A percentile compares a stretch with the other conserved stretches of the same genome.
Evolutionary conservation across 176 grass and related monocot genomes (phyloP).

Genomic region (Eragrostis curvula): DNA sequence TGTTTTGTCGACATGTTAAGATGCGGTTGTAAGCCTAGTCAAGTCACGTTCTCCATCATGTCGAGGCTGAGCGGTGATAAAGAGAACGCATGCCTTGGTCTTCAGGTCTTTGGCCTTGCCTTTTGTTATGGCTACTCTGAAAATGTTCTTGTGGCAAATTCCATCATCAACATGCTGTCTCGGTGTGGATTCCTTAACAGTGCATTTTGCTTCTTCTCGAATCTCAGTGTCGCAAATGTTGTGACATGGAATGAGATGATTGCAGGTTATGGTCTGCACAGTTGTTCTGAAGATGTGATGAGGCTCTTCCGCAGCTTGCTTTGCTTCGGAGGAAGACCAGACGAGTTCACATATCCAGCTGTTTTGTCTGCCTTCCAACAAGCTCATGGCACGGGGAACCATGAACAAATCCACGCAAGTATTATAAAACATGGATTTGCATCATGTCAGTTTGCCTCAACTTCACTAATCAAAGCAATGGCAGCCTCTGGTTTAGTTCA

Average conservation of each 20-base stretch:
- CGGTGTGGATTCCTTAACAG: conserved; percentile 42
- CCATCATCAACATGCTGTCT: conserved; percentile 64
- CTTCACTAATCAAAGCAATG: conserved; percentile 57
- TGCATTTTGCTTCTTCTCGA: conserved; percentile 48
- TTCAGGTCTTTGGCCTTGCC: conserved; percentile 58
- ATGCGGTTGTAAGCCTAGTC: conserved; percentile 44
- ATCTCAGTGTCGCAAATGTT: conserved; percentile 35
- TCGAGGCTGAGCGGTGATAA: conserved; percentile 49
- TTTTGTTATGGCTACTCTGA: conserved; percentile 43
- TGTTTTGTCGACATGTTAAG: conserved; percentile 45
- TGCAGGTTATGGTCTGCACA: conserved; percentile 48
- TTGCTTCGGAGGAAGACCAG: conserved; percentile 26
- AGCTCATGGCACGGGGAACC: conserved; percentile 30
- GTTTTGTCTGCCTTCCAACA: conserved; percentile 45
- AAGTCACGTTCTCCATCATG: conserved; percentile 50
- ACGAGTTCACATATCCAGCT: conserved; percentile 59
- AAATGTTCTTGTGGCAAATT: conserved; percentile 53
- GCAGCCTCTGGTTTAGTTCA: conserved; percentile 36
- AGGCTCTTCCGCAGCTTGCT: conserved; percentile 51
- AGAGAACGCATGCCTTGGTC: conserved; percentile 39
- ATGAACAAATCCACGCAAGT: conserved; percentile 49
- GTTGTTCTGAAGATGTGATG: conserved; percentile 37
- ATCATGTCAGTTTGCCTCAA: conserved; percentile 52
- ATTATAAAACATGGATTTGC: conserved; percentile 55
- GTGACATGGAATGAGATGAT: conserved; percentile 71